Evolutionary conservation across 305 asterid species (phyloP).

Genomic region (Nicotiana rustica): DNA sequence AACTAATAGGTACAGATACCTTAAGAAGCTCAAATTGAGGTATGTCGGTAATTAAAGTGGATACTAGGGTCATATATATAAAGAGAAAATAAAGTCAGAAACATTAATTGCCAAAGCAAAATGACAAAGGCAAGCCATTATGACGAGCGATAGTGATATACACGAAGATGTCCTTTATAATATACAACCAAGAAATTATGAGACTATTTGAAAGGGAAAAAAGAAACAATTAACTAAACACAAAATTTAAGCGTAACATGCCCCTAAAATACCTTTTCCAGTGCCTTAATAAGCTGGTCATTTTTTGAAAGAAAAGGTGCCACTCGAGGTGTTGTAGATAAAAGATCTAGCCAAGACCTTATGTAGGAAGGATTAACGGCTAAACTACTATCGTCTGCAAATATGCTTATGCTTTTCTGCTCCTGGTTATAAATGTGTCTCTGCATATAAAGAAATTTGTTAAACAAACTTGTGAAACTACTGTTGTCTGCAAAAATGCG

Average conservation of each 20-base stretch:
- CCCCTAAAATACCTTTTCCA: conserved; percentile 64
- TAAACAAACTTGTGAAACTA: conserved; percentile 16
- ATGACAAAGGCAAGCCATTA: background rate
- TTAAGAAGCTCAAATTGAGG: conserved; percentile 22
- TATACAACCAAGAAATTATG: conserved; percentile 19
- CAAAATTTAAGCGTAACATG: background rate
- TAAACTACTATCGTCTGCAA: conserved; percentile 83
- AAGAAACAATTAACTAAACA: background rate
- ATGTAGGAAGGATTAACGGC: conserved; percentile 81
- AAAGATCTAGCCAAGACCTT: conserved; percentile 75
- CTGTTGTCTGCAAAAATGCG: background rate
- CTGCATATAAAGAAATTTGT: conserved; percentile 53
- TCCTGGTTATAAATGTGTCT: conserved; percentile 78
- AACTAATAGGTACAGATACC: background rate
- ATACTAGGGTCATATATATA: no score
- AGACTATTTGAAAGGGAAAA: background rate
- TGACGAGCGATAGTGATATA: background rate
- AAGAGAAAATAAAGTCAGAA: no score
- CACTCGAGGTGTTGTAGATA: conserved; percentile 87
- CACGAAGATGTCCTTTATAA: background rate
- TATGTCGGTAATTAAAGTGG: background rate
- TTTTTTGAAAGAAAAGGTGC: conserved; percentile 84
- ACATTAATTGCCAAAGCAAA: conserved; percentile 7
- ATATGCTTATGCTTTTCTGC: conserved; percentile 64
- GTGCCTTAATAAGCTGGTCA: conserved; percentile 79